Conservation (phyloP, 345 rosid species). For the Luvunga scandens region DNA sequence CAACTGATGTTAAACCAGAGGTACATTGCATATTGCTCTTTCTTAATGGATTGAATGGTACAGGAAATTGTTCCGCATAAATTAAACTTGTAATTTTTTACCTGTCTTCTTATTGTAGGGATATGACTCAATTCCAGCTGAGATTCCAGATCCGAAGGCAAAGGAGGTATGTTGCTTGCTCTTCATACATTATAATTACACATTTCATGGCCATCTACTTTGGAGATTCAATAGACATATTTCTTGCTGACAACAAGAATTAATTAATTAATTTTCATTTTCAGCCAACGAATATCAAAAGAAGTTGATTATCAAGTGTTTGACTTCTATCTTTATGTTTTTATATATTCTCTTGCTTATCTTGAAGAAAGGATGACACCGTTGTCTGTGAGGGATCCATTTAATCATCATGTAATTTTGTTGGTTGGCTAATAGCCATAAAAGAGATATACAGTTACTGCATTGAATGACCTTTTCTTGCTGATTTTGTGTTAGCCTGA, state of each 20-base stretch:
- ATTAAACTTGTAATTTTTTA: slow-evolving; percentile 7
- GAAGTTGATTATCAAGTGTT: background rate
- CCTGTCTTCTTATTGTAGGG: slow-evolving; percentile 38
- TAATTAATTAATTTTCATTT: background rate
- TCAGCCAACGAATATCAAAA: background rate
- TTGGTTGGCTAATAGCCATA: background rate
- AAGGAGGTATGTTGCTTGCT: slow-evolving; percentile 41
- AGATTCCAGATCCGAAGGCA: slow-evolving; percentile 69
- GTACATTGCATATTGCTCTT: slow-evolving; percentile 32
- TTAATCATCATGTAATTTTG: background rate
- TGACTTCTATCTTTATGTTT: background rate
- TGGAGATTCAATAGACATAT: background rate
- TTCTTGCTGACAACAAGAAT: background rate
- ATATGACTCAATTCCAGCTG: slow-evolving; percentile 53
- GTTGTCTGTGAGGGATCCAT: background rate
- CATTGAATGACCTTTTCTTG: slow-evolving; percentile 11
- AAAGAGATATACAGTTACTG: background rate
- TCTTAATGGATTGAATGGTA: background rate
- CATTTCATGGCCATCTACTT: too few species aligned
- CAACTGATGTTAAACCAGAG: slow-evolving; percentile 75
- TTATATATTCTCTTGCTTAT: background rate
- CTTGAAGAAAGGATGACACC: background rate
- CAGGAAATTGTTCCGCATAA: background rate
- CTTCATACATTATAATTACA: background rate
- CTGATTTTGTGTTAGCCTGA: slow-evolving; percentile 46